Base-by-base conservation (phyloP, 2,329 filamentous ascomycete genomes). In the Aciculosporium take region DNA sequence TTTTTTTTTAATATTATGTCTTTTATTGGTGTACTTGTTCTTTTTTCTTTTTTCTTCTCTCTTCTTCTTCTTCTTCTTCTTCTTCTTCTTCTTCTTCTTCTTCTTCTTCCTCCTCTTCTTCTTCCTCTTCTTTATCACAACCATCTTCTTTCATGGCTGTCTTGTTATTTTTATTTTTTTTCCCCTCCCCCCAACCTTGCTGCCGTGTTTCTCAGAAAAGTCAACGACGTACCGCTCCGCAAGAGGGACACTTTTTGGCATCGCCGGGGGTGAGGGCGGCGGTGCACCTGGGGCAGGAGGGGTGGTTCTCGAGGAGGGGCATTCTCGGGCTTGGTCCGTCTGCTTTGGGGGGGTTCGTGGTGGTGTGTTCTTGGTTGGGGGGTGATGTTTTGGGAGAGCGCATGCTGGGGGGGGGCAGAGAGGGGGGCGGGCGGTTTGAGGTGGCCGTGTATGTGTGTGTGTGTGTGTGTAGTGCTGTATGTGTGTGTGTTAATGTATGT, bases 221-320 rank as follows among this genome's bases (percentile, higher is more conserved):
- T 10, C 8, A 12, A 8, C 5, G 1, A 65, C 72, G 53, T 64
- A 77, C 73, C 53, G 73, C 71, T 42, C 73, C 73, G 61, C 73
- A 77, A 44, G 65, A 62, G 44, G 53, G 51, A 63, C 73, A 77
- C 46, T 63, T 66, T 71, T 77, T 77, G 61, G 52, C 51, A 32
- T 52, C 51, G 50, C 62, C 62, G 36, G 58, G 52, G 50, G n/a
- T n/a, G n/a, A 67, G 65, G 53, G 61, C 46, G 51, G 64, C 60
- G 51, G 65, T 67, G 65, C 73, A 77, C 63, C 71, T 74, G 62
- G 73, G 73, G 66, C 73, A 77, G 51, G 55, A 49, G 43, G 54
- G 51, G 53, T 62, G 55, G 56, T 54, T 53, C 45, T 44, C 46
- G n/a, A n/a, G 57, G 56, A 62, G 56, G 48, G 30, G 37, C 25